Evolutionary conservation across 2,329 filamentous ascomycete genomes (phyloP).

Genomic region (Graphiopsis chlorocephala): DNA sequence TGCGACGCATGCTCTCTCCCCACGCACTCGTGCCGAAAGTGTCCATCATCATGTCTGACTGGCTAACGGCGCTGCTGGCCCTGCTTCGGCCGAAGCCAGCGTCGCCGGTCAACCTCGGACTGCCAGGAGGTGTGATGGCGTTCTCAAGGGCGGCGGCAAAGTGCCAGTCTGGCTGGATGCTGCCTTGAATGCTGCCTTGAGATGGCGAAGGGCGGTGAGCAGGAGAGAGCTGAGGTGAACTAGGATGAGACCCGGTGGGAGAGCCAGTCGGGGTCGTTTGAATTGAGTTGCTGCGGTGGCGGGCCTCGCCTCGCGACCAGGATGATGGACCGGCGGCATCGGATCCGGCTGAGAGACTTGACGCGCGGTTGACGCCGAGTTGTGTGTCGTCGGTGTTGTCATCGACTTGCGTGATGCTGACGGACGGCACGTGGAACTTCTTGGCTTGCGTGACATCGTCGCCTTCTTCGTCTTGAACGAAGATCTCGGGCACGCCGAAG

Average conservation of each 20-base stretch:
- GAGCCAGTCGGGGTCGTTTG: slow-evolving; percentile 19
- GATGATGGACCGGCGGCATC: slow-evolving; percentile 2
- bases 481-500: slow-evolving; percentile 83
- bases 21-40: slow-evolving; percentile 87
- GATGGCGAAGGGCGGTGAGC: slow-evolving; percentile 27
- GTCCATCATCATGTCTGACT: slow-evolving; percentile 76
- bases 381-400: not conserved
- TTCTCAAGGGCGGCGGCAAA: slow-evolving; percentile 44
- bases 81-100: slow-evolving; percentile 51
- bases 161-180: slow-evolving; percentile 42
- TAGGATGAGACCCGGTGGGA: slow-evolving; percentile 9
- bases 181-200: slow-evolving; percentile 26
- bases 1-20: slow-evolving; percentile 88
- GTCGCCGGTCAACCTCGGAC: slow-evolving; percentile 21
- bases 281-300: slow-evolving; percentile 31
- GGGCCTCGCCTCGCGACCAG: slow-evolving; percentile 15
- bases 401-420: slow-evolving; percentile 32
- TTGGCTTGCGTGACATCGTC: slow-evolving; percentile 38
- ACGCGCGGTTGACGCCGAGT: slow-evolving; percentile 23
- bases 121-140: slow-evolving; percentile 32
- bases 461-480: slow-evolving; percentile 74
- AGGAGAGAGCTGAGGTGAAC: slow-evolving; percentile 17
- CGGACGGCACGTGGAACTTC: slow-evolving; percentile 28
- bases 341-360: slow-evolving; percentile 15
- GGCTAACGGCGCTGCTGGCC: slow-evolving; percentile 67